phyloP scores from a whole-genome alignment of 2,329 filamentous ascomycete genomes.

The Trichoderma sp. region DNA sequence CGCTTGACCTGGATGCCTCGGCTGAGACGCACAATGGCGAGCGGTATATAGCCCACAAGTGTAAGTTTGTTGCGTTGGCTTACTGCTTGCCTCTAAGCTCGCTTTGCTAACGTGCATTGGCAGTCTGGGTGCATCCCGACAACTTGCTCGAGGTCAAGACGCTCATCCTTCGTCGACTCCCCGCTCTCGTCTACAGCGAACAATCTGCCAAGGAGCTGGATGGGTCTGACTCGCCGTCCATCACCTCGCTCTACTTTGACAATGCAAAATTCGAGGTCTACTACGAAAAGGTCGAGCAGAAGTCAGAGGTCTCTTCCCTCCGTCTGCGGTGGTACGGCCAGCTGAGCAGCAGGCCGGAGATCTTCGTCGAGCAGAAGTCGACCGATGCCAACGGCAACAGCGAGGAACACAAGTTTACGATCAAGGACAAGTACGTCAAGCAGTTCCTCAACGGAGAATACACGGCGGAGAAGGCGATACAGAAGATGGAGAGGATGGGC shows the following conservation, averaged over 20 bases:
- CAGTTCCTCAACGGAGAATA: constrained; percentile 85
- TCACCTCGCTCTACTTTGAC: constrained; percentile 97
- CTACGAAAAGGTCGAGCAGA: constrained; percentile 76
- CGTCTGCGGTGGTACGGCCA: constrained; percentile 92
- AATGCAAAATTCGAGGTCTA: constrained; percentile 85
- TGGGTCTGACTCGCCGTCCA: constrained; percentile 78
- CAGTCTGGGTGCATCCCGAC: constrained; percentile 93
- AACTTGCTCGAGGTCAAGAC: constrained; percentile 98
- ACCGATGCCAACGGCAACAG: constrained; percentile 75
- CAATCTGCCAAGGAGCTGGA: constrained; percentile 82
- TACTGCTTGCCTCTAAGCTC: too few relatives aligned
- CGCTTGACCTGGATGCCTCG: constrained; percentile 53
- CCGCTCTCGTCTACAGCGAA: constrained; percentile 90
- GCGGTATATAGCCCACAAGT: constrained; percentile 84
- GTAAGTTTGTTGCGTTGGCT: constrained; percentile 50
- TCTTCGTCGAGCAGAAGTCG: constrained; percentile 87
- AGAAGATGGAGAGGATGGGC: constrained; percentile 81
- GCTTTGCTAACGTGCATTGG: constrained; percentile 19
- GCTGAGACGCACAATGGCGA: constrained; percentile 66
- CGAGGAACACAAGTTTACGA: constrained; percentile 75
- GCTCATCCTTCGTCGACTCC: constrained; percentile 84
- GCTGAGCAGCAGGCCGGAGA: constrained; percentile 73
- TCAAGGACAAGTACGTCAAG: constrained; percentile 94
- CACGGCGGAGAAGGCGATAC: constrained; percentile 85
- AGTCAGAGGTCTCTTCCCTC: constrained; percentile 76